Conservation (phyloP, 495 filamentous ascomycete species). For the Hypoxylon rickii region DNA sequence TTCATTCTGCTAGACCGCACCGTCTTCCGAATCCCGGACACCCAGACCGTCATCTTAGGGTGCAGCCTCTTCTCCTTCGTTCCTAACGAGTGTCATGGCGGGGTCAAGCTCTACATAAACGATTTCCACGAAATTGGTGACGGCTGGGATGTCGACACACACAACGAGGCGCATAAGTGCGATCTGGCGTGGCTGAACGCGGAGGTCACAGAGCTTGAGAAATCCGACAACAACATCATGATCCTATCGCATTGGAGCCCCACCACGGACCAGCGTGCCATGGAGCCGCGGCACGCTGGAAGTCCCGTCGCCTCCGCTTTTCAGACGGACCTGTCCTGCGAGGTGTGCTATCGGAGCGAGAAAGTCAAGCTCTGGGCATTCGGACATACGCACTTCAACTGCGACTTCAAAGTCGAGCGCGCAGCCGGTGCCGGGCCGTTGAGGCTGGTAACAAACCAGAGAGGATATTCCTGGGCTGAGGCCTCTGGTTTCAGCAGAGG, state of each 20-base stretch:
- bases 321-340: slow-evolving; percentile 40
- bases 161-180: slow-evolving; percentile 44
- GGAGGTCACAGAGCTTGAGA: slow-evolving; percentile 45
- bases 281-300: slow-evolving; percentile 48
- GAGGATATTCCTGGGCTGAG: slow-evolving; percentile 34
- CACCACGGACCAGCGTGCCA: slow-evolving; percentile 38
- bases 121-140: slow-evolving; percentile 57
- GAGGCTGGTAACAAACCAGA: slow-evolving; percentile 40
- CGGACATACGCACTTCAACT: slow-evolving; percentile 60
- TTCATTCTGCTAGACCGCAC: slow-evolving; percentile 55
- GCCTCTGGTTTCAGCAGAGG: no score
- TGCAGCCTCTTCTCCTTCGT: slow-evolving; percentile 55
- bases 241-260: slow-evolving; percentile 62
- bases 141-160: slow-evolving; percentile 52
- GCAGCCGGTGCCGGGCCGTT: neutral
- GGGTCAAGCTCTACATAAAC: slow-evolving; percentile 44
- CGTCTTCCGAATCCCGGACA: slow-evolving; percentile 42
- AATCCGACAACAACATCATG: slow-evolving; percentile 45
- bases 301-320: slow-evolving; percentile 51
- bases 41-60: slow-evolving; percentile 49
- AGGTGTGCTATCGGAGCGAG: slow-evolving; percentile 52
- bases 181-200: slow-evolving; percentile 59
- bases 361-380: slow-evolving; percentile 59
- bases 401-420: slow-evolving; percentile 20
- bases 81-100: slow-evolving; percentile 27